A percentile compares a stretch with the other conserved stretches of the same genome.
These are phyloP conservation scores for Cajanus cajan DNA, from an alignment of 306 rosid species.

Conservation along the genomic window DNA sequence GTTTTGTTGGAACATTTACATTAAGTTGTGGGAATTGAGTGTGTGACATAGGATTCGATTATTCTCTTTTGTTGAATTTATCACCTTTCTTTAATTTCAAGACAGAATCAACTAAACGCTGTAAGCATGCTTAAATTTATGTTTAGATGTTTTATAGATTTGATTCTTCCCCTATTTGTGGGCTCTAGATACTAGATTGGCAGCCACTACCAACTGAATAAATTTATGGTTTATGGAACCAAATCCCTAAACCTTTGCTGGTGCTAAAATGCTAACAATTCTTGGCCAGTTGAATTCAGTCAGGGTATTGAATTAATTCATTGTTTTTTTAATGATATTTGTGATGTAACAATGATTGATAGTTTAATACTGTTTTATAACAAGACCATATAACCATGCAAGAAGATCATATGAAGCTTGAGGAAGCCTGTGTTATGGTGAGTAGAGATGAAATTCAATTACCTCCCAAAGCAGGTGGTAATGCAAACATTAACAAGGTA, in stretches of 20 bases:
- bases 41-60: not conserved
- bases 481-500: conserved; percentile 65
- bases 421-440: conserved; percentile 77
- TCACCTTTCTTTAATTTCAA: not conserved
- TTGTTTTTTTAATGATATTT: not conserved
- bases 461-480: conserved; percentile 32
- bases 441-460: conserved; percentile 49
- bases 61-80: not conserved
- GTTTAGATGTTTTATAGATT: not conserved
- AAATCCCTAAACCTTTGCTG: not conserved
- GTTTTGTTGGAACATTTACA: not conserved
- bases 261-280: not conserved
- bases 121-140: not conserved
- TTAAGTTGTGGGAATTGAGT: not conserved
- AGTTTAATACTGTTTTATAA: conserved; percentile 16
- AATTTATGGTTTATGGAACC: not conserved
- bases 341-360: conserved; percentile 22
- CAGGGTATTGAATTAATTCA: not conserved
- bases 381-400: conserved; percentile 33
- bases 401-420: conserved; percentile 42
- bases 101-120: not conserved
- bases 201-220: not conserved
- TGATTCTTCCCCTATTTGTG: not conserved
- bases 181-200: not conserved
- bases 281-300: not conserved